A percentile compares a stretch with the other conserved stretches of the same genome.
These are phyloP conservation scores for Penicillium verhagenii DNA, from an alignment of 495 filamentous ascomycete genomes.

Conservation along the genomic window DNA sequence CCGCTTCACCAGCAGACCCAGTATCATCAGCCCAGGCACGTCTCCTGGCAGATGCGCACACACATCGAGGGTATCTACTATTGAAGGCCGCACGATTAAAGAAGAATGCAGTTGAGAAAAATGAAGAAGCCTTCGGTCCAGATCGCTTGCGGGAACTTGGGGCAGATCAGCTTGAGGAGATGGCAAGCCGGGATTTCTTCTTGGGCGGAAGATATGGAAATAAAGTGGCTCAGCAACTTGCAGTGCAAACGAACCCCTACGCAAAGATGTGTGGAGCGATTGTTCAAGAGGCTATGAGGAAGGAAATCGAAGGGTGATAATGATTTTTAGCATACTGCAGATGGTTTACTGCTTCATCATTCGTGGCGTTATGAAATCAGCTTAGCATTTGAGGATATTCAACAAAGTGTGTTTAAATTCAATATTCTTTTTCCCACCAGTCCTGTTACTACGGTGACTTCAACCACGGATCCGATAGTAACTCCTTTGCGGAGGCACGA, in stretches of 20 bases:
- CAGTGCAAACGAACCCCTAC: constrained; percentile 80
- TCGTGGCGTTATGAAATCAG: background rate
- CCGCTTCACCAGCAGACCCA: constrained; percentile 43
- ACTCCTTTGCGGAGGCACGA: constrained; percentile 37
- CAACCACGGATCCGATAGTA: constrained; percentile 31
- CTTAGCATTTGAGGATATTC: background rate
- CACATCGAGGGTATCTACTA: constrained; percentile 73
- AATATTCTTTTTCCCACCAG: background rate
- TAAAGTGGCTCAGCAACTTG: constrained; percentile 70
- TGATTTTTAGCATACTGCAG: background rate
- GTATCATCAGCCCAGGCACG: constrained; percentile 61
- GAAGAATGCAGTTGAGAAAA: constrained; percentile 9
- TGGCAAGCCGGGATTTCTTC: constrained; percentile 71
- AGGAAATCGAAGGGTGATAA: constrained; percentile 50
- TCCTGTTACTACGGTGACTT: constrained; percentile 9
- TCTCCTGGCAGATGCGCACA: constrained; percentile 68
- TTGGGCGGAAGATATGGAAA: constrained; percentile 76
- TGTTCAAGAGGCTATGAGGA: constrained; percentile 80
- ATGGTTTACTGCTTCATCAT: background rate
- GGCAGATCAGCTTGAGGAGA: constrained; percentile 63
- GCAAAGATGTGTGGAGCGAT: constrained; percentile 87
- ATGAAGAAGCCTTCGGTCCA: constrained; percentile 14
- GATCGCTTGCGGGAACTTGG: constrained; percentile 41
- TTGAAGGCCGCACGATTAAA: constrained; percentile 58
- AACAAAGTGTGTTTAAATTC: background rate